Percentiles rank a stretch among this genome's conserved stretches.
These are phyloP conservation scores for Drechmeria coniospora DNA, from an alignment of 2,329 filamentous ascomycete genomes.

Conservation along the genomic window DNA sequence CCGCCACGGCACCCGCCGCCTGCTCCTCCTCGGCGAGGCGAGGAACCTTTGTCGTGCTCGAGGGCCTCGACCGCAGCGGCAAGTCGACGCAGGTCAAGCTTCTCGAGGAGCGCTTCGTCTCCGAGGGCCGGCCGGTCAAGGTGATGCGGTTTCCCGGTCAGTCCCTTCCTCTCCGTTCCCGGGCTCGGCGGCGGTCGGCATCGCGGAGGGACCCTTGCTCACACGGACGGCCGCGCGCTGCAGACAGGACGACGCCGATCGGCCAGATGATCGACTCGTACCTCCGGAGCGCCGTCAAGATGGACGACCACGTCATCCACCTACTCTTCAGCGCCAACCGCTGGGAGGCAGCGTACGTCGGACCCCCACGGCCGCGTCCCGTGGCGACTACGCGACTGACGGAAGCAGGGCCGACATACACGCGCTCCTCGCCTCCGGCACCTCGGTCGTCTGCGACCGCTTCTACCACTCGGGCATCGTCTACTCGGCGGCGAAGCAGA, in stretches of 20 bases:
- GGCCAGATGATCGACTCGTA: conserved; percentile 79
- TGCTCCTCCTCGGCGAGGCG: too few relatives aligned
- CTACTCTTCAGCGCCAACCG: conserved; percentile 81
- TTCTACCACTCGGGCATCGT: conserved; percentile 94
- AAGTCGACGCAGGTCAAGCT: conserved; percentile 81
- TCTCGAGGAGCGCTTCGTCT: conserved; percentile 39
- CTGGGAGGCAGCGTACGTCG: conserved; percentile 54
- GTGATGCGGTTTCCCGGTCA: conserved; percentile 43
- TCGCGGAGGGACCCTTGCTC: too few relatives aligned
- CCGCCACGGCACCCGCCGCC: too few relatives aligned
- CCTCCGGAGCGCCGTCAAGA: conserved; percentile 52
- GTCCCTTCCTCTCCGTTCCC: too few relatives aligned
- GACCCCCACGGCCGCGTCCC: not conserved
- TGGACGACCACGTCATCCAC: conserved; percentile 83
- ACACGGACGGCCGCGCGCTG: too few relatives aligned
- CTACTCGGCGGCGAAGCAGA: conserved; percentile 79
- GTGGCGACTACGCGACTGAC: conserved; percentile 1
- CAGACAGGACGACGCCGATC: conserved; percentile 70
- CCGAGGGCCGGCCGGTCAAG: conserved; percentile 32
- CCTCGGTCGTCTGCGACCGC: conserved; percentile 71
- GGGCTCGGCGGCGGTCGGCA: too few relatives aligned
- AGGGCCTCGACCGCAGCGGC: conserved; percentile 78
- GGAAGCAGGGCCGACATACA: conserved; percentile 38
- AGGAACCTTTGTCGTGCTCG: conserved; percentile 68
- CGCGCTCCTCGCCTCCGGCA: conserved; percentile 44